These are phyloP conservation scores for Nepenthes mirabilis DNA, from an alignment of 148 eudicot genomes.

Conservation along the genomic window DNA sequence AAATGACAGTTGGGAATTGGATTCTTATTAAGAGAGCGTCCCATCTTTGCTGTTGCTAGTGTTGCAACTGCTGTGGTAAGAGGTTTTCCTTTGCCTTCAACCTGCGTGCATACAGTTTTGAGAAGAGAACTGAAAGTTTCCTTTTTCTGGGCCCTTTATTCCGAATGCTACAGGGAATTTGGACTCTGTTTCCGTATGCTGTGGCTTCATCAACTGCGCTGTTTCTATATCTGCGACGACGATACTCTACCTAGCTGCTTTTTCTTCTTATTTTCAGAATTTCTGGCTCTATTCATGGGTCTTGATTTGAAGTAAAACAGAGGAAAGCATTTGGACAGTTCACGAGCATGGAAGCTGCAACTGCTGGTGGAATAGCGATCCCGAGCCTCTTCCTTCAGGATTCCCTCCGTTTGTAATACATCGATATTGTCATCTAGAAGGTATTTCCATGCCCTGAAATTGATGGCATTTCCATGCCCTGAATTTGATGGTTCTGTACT, in stretches of 20 bases:
- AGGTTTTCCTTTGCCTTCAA: not conserved
- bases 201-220: slow-evolving; percentile 65
- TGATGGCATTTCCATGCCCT: too few species aligned
- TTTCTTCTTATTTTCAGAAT: not conserved
- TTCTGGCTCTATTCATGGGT: too few species aligned
- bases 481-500: too few species aligned
- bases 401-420: too few species aligned
- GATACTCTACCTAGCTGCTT: slow-evolving; percentile 27
- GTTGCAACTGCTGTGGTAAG: slow-evolving; percentile 81
- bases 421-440: too few species aligned
- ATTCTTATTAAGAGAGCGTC: slow-evolving; percentile 70
- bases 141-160: not conserved
- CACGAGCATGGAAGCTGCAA: too few species aligned
- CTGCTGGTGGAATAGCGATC: too few species aligned
- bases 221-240: slow-evolving; percentile 40
- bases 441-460: too few species aligned
- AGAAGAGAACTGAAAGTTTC: not conserved
- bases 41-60: slow-evolving; percentile 79
- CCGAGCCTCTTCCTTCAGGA: too few species aligned
- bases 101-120: not conserved
- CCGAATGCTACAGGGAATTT: slow-evolving; percentile 43
- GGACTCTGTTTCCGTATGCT: slow-evolving; percentile 65
- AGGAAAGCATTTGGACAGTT: too few species aligned
- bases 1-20: slow-evolving; percentile 56
- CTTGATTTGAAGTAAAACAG: not conserved